Evolutionary conservation across 345 rosid species (phyloP).

Genomic region (Pugionium cornutum): DNA sequence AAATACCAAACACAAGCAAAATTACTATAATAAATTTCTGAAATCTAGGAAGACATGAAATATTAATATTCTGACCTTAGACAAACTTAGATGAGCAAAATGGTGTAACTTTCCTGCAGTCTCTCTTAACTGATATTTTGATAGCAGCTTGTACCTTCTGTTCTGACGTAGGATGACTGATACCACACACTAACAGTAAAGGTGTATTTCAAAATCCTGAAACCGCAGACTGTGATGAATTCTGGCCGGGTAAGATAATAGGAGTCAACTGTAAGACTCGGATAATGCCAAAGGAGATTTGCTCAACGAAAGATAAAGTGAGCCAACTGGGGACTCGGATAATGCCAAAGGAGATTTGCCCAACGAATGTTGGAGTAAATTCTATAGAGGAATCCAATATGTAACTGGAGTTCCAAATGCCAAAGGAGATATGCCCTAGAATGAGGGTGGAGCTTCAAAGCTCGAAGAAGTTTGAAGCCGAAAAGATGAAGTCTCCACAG

Average conservation of each 20-base stretch:
- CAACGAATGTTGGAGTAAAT: constrained; percentile 45
- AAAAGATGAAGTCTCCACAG: constrained; percentile 34
- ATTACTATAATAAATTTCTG: not conserved
- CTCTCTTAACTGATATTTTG: constrained; percentile 2
- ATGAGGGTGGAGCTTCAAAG: constrained; percentile 36
- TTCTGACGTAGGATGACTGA: not conserved
- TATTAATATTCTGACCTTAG: constrained; percentile 33
- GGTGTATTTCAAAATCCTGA: constrained; percentile 13
- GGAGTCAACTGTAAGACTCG: constrained; percentile 37
- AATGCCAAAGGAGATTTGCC: constrained; percentile 59
- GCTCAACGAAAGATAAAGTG: constrained; percentile 44
- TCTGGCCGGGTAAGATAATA: constrained; percentile 36
- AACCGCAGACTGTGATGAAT: constrained; percentile 29
- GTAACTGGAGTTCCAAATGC: constrained; percentile 40
- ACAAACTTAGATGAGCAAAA: constrained; percentile 15
- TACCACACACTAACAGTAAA: constrained; percentile 9
- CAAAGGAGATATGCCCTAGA: constrained; percentile 54
- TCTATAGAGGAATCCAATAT: constrained; percentile 40
- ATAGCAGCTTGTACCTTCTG: not conserved
- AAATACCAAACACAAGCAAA: constrained; percentile 20
- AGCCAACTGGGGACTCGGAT: constrained; percentile 41
- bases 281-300: constrained; percentile 50
- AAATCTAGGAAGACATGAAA: constrained; percentile 14
- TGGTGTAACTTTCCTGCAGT: constrained; percentile 10
- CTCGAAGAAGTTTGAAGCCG: constrained; percentile 26